Evolutionary conservation across 2,329 filamentous ascomycete species (phyloP), one percentile per base, ranked within the genome.

Genomic region (Ascocoryne sarcoides): DNA sequence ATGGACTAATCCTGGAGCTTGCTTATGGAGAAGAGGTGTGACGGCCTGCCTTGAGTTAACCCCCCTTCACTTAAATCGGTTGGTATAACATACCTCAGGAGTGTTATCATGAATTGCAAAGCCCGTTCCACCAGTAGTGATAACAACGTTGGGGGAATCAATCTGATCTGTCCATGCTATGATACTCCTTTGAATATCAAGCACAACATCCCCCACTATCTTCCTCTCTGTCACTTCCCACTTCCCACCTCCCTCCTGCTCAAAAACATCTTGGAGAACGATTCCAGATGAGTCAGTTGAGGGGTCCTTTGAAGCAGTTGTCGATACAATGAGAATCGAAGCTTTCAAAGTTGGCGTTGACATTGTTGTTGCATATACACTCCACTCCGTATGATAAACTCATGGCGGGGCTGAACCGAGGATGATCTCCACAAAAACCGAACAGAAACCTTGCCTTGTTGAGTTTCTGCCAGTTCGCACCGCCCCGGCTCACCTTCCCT

Each of bases 61-160:
- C 20, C 23, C 18, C 14, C 23, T 36, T 21, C 34, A 31, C 10
- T 39, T 42, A 9, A 23, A 36, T 4, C 35, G 18, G 14, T 9
- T 32, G 29, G 38, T 33, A 10, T 4, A 9, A 60, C 64, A 49
- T 60, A 89, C 86, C 73, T 96, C 92, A 2, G 92, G 92, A 0
- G 92, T 98, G 31, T 75, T 70, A 65, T 98, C 92, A 40, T 82
- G 76, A 9, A 79, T 69, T 5, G 92, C 83, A 62, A 98, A 98
- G 0, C 92, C 92, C 1, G 92, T 98, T 2, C 92, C 92, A 16
- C 92, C 92, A 5, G 87, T 95, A 0, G 88, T 90, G 34, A 95
- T 62, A 44, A 98, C 75, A 43, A 96, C 64, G 62, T 95, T 90
- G 36, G 81, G 61, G 3, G 69, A 61, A 35, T 71, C 70, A 4